These are phyloP conservation scores for Fraxinus sp. DNA, from an alignment of 305 asterid genomes.

Conservation along the genomic window DNA sequence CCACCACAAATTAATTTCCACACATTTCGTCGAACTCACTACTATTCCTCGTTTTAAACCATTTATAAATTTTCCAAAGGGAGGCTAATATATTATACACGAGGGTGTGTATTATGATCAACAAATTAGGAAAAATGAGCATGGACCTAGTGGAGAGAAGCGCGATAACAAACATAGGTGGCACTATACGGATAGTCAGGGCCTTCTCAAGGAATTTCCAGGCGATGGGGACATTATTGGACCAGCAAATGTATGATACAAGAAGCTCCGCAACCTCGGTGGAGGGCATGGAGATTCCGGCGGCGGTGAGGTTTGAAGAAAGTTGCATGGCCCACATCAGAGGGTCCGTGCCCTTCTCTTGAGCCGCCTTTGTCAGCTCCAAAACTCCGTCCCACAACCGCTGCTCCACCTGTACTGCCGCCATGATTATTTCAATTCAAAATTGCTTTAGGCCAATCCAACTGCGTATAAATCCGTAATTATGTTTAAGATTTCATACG, in stretches of 20 bases:
- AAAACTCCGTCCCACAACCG: constrained; percentile 51
- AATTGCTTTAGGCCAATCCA: constrained; percentile 24
- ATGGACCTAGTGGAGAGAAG: constrained; percentile 71
- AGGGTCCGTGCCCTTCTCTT: constrained; percentile 65
- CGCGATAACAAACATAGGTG: constrained; percentile 72
- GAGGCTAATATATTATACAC: neutral
- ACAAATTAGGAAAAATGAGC: neutral
- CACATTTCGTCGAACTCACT: neutral
- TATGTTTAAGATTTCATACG: constrained; percentile 4
- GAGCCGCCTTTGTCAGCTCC: constrained; percentile 71
- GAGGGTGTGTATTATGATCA: neutral
- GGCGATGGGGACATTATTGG: constrained; percentile 61
- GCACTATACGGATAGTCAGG: constrained; percentile 54
- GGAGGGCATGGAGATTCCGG: constrained; percentile 68
- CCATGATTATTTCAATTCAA: constrained; percentile 31
- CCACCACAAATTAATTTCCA: neutral
- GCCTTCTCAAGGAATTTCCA: constrained; percentile 87
- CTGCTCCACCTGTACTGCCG: constrained; percentile 27
- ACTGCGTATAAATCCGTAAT: constrained; percentile 1
- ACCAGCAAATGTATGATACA: constrained; percentile 76
- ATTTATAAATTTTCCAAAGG: neutral
- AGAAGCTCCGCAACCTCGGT: constrained; percentile 64
- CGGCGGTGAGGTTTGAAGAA: constrained; percentile 53
- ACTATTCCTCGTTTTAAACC: neutral
- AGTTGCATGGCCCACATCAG: constrained; percentile 66